Conservation (phyloP, 2,329 filamentous ascomycete species). For the Juglanconis sp. region DNA sequence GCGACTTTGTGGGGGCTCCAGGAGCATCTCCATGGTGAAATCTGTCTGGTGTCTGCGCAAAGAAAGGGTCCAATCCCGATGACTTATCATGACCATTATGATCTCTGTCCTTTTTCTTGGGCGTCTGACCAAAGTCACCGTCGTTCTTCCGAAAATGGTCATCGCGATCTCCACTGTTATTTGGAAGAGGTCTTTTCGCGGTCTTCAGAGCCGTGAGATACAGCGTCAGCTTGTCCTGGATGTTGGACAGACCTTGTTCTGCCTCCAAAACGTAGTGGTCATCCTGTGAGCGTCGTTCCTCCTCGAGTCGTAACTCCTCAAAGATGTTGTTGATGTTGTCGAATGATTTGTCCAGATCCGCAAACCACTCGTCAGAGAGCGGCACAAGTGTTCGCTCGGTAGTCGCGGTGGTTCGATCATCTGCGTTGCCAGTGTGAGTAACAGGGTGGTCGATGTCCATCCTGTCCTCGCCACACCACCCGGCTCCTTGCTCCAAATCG, state of each 20-base stretch:
- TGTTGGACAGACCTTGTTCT: constrained; percentile 2
- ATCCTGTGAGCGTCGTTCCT: background rate
- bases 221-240: background rate
- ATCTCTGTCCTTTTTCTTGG: background rate
- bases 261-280: background rate
- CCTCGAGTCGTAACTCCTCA: constrained; percentile 5
- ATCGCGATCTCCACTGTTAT: background rate
- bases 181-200: background rate
- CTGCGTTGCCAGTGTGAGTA: background rate
- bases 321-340: constrained; percentile 10
- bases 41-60: background rate
- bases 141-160: background rate
- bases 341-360: constrained; percentile 12
- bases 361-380: constrained; percentile 12
- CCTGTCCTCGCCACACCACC: background rate
- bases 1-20: background rate
- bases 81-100: background rate
- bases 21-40: background rate
- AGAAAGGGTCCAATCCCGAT: background rate
- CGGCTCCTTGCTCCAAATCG: background rate
- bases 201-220: constrained; percentile 2
- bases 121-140: background rate
- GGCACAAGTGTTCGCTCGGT: background rate
- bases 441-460: background rate
- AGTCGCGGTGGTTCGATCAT: background rate